Evolutionary conservation across 129 eudicot species (phyloP), one percentile per base, ranked within the genome.

Genomic region (Gnaphalium uliginosum): DNA sequence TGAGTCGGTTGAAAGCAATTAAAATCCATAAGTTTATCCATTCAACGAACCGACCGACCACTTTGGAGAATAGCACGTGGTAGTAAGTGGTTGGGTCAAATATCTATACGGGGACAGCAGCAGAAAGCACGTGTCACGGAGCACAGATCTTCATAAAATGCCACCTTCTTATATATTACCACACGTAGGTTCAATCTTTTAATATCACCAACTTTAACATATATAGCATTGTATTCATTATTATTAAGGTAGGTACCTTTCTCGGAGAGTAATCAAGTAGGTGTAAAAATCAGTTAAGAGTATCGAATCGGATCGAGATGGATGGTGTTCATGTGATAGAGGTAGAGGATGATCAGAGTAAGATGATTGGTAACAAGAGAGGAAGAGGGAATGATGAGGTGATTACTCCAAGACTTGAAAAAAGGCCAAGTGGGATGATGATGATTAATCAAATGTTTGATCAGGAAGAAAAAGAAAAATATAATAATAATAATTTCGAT

Each of bases 81-180:
- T 17, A 10, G 22, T 23, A 14, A 30, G 1, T 29, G 4, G 48
- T 62, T 71, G 71, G 76, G 30, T 70, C 1, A 64, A 46, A 13
- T 15, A 66, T 74, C 61, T 41, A 39, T 60, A 26, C 68, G 72
- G 13, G 17, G 59, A 61, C 60, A 63, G 35, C 39, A 75, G 30
- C 59, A 33, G 71, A 71, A 25, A 70, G 77, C 82, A 78, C 77
- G 82, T 78, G 82, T 71, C 72, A 35, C 82, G 43, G 72, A 25
- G 61, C 74, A 67, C 81, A 76, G 27, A 76, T 67, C 43, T 76
- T 67, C 25, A 53, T 21, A 51, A 62, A 41, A 2, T 60, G 4
- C 35, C 25, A 2, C 62, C 21, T 37, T 56, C 62, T 19, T 18
- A 9, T 2, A 10, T 32, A 35, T 26, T 8, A 2, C 6, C 30